phyloP scores from a whole-genome alignment of 2,329 filamentous ascomycete species.

The Penicillium sp. region DNA sequence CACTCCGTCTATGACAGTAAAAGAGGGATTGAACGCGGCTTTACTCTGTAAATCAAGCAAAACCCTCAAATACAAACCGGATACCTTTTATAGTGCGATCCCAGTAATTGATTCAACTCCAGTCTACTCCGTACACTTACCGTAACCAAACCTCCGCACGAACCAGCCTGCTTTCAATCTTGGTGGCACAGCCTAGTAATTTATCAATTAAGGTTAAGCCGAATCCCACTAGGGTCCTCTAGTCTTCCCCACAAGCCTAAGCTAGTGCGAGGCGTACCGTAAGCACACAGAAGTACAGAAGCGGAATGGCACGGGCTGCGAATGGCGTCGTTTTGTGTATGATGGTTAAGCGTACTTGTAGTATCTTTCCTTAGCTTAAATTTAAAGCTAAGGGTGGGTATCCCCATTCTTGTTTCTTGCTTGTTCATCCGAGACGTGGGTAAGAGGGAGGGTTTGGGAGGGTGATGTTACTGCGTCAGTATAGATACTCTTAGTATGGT shows the following conservation, averaged over 20 bases:
- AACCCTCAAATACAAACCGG: no score
- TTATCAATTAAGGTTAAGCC: not conserved
- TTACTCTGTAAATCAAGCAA: no score
- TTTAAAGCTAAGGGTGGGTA: not conserved
- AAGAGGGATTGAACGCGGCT: no score
- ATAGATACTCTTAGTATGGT: not conserved
- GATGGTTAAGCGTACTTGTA: not conserved
- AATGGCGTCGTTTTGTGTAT: not conserved
- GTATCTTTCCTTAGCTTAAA: not conserved
- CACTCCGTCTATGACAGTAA: no score
- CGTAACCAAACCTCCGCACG: no score
- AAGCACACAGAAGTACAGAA: not conserved
- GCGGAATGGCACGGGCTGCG: not conserved
- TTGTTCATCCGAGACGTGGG: not conserved
- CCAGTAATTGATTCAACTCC: no score
- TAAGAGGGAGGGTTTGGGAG: not conserved
- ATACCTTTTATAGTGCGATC: no score
- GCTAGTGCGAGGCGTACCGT: not conserved
- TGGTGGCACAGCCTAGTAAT: not conserved
- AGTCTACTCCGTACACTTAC: no score
- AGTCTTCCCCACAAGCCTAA: not conserved
- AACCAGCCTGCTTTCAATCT: not conserved
- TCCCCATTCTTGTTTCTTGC: not conserved
- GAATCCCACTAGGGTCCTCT: not conserved
- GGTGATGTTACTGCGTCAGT: not conserved